Evolutionary conservation across 2,329 filamentous ascomycete genomes (phyloP), one percentile per base, ranked within the genome.

Genomic region (Lecanicillium sp.): DNA sequence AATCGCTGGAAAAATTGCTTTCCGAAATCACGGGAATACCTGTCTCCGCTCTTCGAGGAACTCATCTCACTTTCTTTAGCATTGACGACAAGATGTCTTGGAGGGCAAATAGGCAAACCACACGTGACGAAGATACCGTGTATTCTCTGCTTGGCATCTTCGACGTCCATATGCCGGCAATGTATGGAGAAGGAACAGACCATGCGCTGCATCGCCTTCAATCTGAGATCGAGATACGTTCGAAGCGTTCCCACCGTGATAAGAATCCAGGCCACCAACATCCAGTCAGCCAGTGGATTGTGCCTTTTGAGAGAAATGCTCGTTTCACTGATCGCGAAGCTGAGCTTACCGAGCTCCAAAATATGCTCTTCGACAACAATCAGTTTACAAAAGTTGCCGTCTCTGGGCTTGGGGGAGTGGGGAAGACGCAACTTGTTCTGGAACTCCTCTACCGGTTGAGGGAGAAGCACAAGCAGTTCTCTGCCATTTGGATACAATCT

Each of bases 111-210:
- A 37, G 53, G 16, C 6, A 46, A 22, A 53, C 48, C 4, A 50
- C 35, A 5, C 40, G 45, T 12, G 13, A 35, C 33, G 45, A 53
- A 28, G 50, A 58, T 31, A 31, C 34, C 6, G 51, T 48, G 0
- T 57, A 55, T 30, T 53, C 45, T 5, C 35, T 57, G 0, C 35
- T 57, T 2, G 54, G 51, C 0, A 40, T 57, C 5, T 54, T 57
- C 15, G 43, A 43, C 14, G 41, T 57, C 0, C 49, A 49, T 14
- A 51, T 57, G 44, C 49, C 55, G 1, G 39, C 56, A 4, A 40
- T 56, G 0, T 54, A 55, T 19, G 52, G 51, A 9, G 53, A 55
- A 29, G 49, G 33, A 3, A 15, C 44, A 15, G 29, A 25, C 3
- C 32, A 35, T 16, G 47, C 50, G 4, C 51, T 49, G 14, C 17